Evolutionary conservation across 305 asterid species (phyloP).

Genomic region (Nicotiana rustica): DNA sequence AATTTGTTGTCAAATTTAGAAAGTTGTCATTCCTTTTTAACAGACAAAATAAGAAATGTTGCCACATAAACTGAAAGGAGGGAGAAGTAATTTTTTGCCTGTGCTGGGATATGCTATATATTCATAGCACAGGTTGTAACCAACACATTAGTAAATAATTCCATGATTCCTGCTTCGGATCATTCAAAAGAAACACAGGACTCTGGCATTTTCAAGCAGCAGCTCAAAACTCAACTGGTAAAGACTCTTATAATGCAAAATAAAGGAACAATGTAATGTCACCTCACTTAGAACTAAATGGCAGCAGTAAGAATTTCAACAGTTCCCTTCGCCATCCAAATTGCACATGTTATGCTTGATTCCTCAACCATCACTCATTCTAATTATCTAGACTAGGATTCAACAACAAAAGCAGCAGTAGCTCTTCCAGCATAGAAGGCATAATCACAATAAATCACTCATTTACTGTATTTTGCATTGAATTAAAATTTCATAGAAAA

Average conservation of each 20-base stretch:
- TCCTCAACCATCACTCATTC: background rate
- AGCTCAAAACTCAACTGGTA: background rate
- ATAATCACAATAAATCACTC: conserved; percentile 6
- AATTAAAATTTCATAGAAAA: background rate
- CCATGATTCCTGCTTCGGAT: background rate
- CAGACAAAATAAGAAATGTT: too few relatives aligned
- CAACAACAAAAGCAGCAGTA: conserved; percentile 16
- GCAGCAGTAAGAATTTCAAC: background rate
- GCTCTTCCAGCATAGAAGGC: conserved; percentile 20
- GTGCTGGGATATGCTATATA: background rate
- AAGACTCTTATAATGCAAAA: conserved; percentile 10
- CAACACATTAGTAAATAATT: conserved; percentile 13
- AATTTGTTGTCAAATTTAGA: too few relatives aligned
- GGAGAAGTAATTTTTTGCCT: too few relatives aligned
- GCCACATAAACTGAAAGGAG: too few relatives aligned
- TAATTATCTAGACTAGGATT: conserved; percentile 2
- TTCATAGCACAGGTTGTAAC: conserved; percentile 5
- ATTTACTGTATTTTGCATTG: conserved; percentile 7
- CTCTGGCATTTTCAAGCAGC: background rate
- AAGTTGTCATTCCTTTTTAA: too few relatives aligned
- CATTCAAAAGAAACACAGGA: conserved; percentile 24
- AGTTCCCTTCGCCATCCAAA: background rate
- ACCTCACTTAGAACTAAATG: conserved; percentile 28
- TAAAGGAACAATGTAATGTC: conserved; percentile 3
- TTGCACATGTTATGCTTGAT: background rate